These are phyloP conservation scores for Darksidea phi DNA, from an alignment of 495 filamentous ascomycete species.

Conservation along the genomic window DNA sequence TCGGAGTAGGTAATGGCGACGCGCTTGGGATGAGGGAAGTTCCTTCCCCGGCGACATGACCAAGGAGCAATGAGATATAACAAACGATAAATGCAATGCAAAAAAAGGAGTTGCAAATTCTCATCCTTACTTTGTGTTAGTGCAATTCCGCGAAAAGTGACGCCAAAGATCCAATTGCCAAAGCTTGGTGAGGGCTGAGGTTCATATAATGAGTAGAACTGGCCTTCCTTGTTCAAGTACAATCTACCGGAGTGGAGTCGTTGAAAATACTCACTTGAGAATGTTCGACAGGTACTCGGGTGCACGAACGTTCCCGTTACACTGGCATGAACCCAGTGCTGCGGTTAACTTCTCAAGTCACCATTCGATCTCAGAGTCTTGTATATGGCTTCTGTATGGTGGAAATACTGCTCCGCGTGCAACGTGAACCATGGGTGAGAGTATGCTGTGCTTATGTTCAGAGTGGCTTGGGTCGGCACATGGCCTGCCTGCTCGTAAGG, in stretches of 20 bases:
- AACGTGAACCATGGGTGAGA: neutral
- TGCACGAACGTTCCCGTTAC: too few relatives aligned
- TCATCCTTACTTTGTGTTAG: slow-evolving; percentile 6
- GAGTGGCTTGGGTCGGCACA: neutral
- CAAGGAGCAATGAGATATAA: neutral
- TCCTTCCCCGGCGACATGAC: neutral
- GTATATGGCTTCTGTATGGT: neutral
- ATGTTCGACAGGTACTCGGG: too few relatives aligned
- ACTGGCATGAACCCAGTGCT: too few relatives aligned
- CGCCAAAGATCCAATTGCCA: too few relatives aligned
- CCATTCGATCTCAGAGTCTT: slow-evolving; percentile 6
- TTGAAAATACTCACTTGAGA: too few relatives aligned
- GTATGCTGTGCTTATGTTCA: neutral
- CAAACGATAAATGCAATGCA: neutral
- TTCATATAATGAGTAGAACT: too few relatives aligned
- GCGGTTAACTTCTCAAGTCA: neutral
- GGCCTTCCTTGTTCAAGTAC: too few relatives aligned
- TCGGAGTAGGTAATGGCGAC: slow-evolving; percentile 2
- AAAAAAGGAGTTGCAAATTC: neutral
- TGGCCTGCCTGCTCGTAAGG: neutral
- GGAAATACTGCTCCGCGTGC: neutral
- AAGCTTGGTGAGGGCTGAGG: too few relatives aligned
- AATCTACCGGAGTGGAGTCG: too few relatives aligned
- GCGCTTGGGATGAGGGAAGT: slow-evolving; percentile 24
- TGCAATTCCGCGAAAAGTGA: too few relatives aligned